Evolutionary conservation across 257 asterid species (phyloP).

Genomic region (Solanum gracilifrons): DNA sequence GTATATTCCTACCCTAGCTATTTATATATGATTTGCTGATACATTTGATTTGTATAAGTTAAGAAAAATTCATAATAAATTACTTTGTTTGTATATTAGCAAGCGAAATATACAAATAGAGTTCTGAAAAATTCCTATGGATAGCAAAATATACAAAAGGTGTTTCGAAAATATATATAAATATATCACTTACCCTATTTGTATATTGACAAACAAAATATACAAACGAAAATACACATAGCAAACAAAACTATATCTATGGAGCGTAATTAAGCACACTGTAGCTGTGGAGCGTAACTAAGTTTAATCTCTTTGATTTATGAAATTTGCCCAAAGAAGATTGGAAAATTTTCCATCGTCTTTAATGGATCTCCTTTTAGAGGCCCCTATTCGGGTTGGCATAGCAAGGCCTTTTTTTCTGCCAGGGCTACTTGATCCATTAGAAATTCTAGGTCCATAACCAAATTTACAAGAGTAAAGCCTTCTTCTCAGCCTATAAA

Average conservation of each 20-base stretch:
- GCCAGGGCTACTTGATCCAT: background rate
- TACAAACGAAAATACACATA: background rate
- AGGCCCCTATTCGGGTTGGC: background rate
- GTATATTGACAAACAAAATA: background rate
- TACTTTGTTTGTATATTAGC: no score
- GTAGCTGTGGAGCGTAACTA: background rate
- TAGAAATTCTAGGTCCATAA: background rate
- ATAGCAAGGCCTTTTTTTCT: background rate
- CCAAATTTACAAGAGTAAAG: background rate
- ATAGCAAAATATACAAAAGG: no score
- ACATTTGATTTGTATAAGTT: no score
- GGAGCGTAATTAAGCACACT: no score
- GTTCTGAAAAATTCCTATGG: background rate
- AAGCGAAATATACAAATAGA: background rate
- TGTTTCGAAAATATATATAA: no score
- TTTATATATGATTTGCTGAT: no score
- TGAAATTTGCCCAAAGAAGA: background rate
- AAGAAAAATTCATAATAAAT: no score
- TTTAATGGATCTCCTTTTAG: background rate
- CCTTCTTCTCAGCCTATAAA: background rate
- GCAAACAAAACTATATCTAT: no score
- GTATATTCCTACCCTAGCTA: background rate
- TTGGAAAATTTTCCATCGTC: background rate
- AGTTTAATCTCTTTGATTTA: background rate
- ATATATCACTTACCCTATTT: background rate